Evolutionary conservation across 148 eudicot genomes (phyloP).

Genomic region (Persicaria tinctoria): DNA sequence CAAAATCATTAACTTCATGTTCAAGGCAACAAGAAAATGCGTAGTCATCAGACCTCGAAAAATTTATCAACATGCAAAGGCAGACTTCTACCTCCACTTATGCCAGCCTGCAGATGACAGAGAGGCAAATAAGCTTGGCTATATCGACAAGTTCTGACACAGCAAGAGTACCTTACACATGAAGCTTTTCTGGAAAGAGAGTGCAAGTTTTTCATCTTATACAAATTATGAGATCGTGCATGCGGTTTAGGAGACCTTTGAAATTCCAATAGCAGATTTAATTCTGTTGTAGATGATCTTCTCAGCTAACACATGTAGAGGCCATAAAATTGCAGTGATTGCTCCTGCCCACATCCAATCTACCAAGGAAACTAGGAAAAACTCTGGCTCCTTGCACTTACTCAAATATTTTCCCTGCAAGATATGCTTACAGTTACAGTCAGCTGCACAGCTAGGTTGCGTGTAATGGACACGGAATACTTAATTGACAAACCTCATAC

Average conservation of each 20-base stretch:
- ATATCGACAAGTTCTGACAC: background rate
- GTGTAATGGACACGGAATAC: background rate
- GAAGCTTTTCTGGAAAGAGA: background rate
- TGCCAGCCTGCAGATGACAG: constrained; percentile 59
- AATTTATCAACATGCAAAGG: constrained; percentile 79
- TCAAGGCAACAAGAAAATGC: constrained; percentile 10
- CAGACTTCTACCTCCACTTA: constrained; percentile 95
- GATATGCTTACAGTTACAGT: background rate
- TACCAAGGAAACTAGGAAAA: constrained; percentile 34
- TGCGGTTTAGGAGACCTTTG: constrained; percentile 45
- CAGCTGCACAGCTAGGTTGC: background rate
- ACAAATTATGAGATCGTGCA: background rate
- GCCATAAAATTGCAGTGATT: constrained; percentile 60
- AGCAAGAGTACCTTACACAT: background rate
- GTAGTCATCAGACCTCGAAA: constrained; percentile 61
- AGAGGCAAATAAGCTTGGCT: too few relatives aligned
- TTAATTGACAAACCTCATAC: constrained; percentile 53
- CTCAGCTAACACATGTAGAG: constrained; percentile 70
- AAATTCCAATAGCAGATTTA: constrained; percentile 71
- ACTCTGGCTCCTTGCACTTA: constrained; percentile 38
- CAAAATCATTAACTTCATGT: constrained; percentile 1
- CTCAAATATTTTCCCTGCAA: constrained; percentile 77
- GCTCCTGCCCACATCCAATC: constrained; percentile 81
- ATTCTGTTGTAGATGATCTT: constrained; percentile 75
- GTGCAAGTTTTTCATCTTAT: background rate